These are phyloP conservation scores for Tulasnella sp. DNA, from an alignment of 768 basidiomycete species.

Conservation along the genomic window DNA sequence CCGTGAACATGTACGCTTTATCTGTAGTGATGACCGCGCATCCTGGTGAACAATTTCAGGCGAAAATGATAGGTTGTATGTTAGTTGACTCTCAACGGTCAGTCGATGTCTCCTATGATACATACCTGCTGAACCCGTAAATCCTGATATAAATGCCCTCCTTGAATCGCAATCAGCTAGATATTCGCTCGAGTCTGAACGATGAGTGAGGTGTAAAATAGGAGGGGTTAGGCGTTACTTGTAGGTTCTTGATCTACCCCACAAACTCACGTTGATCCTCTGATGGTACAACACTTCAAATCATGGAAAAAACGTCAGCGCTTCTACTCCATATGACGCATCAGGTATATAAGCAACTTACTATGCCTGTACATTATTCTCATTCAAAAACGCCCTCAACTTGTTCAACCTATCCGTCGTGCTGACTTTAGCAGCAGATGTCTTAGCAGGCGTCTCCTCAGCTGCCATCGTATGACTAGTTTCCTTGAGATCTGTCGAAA, in stretches of 20 bases:
- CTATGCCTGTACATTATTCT: conserved; percentile 48
- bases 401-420: conserved; percentile 49
- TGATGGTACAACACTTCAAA: conserved; percentile 58
- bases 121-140: conserved; percentile 82
- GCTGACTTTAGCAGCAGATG: conserved; percentile 23
- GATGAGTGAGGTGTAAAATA: not conserved
- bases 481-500: no score
- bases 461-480: no score
- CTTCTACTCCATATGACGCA: not conserved
- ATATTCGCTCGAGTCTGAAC: conserved; percentile 79
- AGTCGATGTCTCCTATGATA: not conserved
- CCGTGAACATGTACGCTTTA: conserved; percentile 77
- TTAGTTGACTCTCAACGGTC: not conserved
- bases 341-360: conserved; percentile 12
- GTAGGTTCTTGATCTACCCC: not conserved
- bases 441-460: no score
- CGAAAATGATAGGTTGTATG: not conserved
- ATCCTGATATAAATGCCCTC: conserved; percentile 82
- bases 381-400: conserved; percentile 59
- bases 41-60: conserved; percentile 31
- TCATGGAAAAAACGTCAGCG: not conserved
- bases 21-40: conserved; percentile 62
- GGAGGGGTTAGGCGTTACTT: conserved; percentile 3
- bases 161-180: conserved; percentile 71
- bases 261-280: conserved; percentile 75